These are phyloP conservation scores for Clarkia xantiana DNA, from an alignment of 345 rosid species.

Conservation along the genomic window DNA sequence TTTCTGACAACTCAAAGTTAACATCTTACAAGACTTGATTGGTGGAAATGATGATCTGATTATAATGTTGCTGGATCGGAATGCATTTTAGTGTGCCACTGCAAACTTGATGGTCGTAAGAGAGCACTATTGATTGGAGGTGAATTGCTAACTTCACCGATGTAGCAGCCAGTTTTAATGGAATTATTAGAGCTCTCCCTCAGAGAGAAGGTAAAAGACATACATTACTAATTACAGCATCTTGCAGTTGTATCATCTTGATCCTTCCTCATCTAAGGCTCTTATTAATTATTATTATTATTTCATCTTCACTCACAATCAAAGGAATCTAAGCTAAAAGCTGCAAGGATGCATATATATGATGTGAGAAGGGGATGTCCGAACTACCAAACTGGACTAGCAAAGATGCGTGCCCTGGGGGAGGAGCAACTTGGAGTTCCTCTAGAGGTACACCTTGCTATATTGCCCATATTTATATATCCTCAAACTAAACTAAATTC, in stretches of 20 bases:
- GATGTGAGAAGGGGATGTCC: slow-evolving; percentile 98
- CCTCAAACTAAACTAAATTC: not conserved
- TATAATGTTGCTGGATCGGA: not conserved
- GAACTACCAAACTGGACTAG: slow-evolving; percentile 79
- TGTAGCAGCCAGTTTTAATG: slow-evolving; percentile 89
- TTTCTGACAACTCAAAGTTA: too few relatives aligned
- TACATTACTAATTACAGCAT: too few relatives aligned
- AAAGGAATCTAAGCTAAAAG: slow-evolving; percentile 79
- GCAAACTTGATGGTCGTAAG: slow-evolving; percentile 87
- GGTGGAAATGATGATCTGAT: not conserved
- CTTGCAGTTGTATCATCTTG: too few relatives aligned
- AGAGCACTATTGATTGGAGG: slow-evolving; percentile 93
- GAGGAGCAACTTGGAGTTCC: slow-evolving; percentile 82
- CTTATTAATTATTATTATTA: too few relatives aligned
- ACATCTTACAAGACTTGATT: not conserved
- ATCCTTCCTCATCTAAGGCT: not conserved
- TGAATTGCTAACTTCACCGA: slow-evolving; percentile 93
- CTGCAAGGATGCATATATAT: slow-evolving; percentile 84
- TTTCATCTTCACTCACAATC: not conserved
- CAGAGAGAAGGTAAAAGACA: slow-evolving; percentile 56
- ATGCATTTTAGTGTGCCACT: slow-evolving; percentile 54
- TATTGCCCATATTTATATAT: too few relatives aligned
- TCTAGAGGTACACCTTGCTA: slow-evolving; percentile 83
- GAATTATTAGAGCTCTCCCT: slow-evolving; percentile 82
- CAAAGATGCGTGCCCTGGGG: slow-evolving; percentile 71